These are phyloP conservation scores for Yarrowia osloensis DNA, from an alignment of 805 yeast genomes.

Conservation along the genomic window DNA sequence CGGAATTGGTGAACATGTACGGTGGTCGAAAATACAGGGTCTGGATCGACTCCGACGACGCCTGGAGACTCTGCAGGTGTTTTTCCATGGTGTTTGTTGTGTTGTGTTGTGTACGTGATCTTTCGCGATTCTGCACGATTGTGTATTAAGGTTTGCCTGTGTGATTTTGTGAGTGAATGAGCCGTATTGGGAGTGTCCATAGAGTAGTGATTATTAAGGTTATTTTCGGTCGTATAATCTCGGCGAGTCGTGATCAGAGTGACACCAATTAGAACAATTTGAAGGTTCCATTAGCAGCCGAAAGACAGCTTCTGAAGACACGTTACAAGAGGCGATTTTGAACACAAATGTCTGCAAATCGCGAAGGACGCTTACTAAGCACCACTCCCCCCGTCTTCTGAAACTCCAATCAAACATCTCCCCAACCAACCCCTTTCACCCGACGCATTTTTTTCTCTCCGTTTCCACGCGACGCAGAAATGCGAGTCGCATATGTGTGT, in stretches of 20 bases:
- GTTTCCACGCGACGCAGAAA: background rate
- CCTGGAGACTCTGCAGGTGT: constrained; percentile 44
- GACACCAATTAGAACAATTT: no score
- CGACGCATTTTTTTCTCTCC: background rate
- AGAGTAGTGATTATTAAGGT: background rate
- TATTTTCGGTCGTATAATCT: no score
- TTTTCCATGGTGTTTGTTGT: constrained; percentile 35
- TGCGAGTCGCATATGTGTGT: background rate
- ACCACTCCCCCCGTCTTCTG: background rate
- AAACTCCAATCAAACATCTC: background rate
- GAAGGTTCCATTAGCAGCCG: no score
- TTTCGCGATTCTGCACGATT: background rate
- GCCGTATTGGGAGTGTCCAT: background rate
- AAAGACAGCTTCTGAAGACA: no score
- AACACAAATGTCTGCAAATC: no score
- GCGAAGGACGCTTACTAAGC: background rate
- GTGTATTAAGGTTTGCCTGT: background rate
- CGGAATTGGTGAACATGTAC: constrained; percentile 66
- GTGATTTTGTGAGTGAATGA: background rate
- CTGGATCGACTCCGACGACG: constrained; percentile 47
- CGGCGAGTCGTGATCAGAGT: no score
- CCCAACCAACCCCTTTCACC: background rate
- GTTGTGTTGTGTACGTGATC: background rate
- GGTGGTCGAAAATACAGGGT: constrained; percentile 55
- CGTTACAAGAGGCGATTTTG: no score